These are phyloP conservation scores for Pharus latifolius DNA, from an alignment of 176 grass and related monocot species.

Conservation along the genomic window DNA sequence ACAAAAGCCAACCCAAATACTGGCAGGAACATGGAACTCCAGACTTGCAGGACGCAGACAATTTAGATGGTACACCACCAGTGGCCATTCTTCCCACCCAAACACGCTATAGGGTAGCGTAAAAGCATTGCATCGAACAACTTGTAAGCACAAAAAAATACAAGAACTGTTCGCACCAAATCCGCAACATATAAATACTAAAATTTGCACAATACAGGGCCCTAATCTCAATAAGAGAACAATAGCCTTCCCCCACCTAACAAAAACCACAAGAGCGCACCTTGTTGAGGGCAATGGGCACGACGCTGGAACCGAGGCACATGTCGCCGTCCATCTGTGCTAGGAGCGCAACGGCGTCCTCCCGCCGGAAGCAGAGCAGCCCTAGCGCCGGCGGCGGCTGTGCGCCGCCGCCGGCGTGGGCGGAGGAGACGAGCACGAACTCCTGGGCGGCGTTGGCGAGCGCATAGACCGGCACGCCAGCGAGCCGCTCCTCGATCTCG, in stretches of 20 bases:
- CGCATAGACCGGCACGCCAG: slow-evolving; percentile 67
- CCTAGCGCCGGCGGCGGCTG: slow-evolving; percentile 24
- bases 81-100: background rate
- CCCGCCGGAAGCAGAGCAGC: slow-evolving; percentile 54
- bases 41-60: background rate
- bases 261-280: background rate
- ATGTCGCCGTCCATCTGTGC: slow-evolving; percentile 49
- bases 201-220: no score
- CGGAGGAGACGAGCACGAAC: slow-evolving; percentile 52
- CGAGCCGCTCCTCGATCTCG: slow-evolving; percentile 56
- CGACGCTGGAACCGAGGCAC: slow-evolving; percentile 44
- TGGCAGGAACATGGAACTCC: background rate
- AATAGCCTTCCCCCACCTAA: no score
- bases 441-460: slow-evolving; percentile 59
- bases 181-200: no score
- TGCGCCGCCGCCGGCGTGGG: background rate
- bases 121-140: background rate
- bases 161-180: background rate
- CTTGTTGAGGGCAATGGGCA: slow-evolving; percentile 67
- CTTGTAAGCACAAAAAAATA: background rate
- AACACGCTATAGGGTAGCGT: background rate
- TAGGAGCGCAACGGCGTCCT: slow-evolving; percentile 53
- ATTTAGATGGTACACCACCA: background rate
- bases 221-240: no score
- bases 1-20: no score